phyloP scores from a whole-genome alignment of 2,329 filamentous ascomycete species.

The Triangularia setosa region DNA sequence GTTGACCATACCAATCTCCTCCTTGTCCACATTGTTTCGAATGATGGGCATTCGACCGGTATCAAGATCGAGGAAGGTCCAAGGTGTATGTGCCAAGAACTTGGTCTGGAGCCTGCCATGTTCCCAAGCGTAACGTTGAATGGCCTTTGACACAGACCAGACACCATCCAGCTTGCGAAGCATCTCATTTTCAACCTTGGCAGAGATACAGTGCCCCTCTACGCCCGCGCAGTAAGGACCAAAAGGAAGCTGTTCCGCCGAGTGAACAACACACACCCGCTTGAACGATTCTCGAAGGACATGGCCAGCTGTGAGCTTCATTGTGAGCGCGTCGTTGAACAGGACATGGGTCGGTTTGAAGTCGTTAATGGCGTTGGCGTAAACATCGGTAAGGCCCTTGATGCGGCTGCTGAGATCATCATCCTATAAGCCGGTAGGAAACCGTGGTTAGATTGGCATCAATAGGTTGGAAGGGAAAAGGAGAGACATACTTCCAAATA shows the following conservation, averaged over 20 bases:
- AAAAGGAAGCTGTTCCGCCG: conserved; percentile 27
- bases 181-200: conserved; percentile 18
- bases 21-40: conserved; percentile 24
- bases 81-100: conserved; percentile 23
- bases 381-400: conserved; percentile 16
- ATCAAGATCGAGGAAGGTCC: conserved; percentile 21
- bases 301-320: conserved; percentile 23
- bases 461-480: not conserved
- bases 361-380: conserved; percentile 12
- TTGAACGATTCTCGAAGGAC: conserved; percentile 15
- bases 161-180: conserved; percentile 24
- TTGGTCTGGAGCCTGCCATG: conserved; percentile 24
- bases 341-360: conserved; percentile 26
- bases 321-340: conserved; percentile 27
- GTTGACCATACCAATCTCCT: conserved; percentile 27
- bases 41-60: conserved; percentile 17
- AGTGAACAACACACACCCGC: conserved; percentile 25
- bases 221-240: conserved; percentile 24
- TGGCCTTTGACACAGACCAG: conserved; percentile 25
- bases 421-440: not conserved
- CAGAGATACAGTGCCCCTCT: conserved; percentile 23
- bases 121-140: conserved; percentile 23
- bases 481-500: conserved; percentile 22
- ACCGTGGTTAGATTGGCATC: not conserved
- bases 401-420: conserved; percentile 16